phyloP scores from a whole-genome alignment of 1,284 basidiomycete species.

The Flammula alnicola region DNA sequence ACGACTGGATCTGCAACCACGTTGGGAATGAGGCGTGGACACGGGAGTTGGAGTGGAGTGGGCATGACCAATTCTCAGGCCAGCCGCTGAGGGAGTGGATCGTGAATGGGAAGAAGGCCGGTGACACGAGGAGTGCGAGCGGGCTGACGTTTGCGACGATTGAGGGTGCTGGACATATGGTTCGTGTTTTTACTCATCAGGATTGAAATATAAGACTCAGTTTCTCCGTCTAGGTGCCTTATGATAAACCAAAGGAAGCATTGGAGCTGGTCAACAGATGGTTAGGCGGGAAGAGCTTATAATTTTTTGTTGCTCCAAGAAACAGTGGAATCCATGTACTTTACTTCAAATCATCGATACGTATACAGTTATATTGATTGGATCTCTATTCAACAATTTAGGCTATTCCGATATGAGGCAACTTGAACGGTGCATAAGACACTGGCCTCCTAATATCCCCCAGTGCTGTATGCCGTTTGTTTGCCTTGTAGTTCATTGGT shows the following conservation, averaged over 20 bases:
- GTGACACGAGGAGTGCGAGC: slow-evolving; percentile 57
- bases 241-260: slow-evolving; percentile 14
- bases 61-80: slow-evolving; percentile 53
- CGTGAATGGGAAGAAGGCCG: slow-evolving; percentile 53
- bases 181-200: neutral
- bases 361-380: no score
- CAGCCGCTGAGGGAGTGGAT: slow-evolving; percentile 63
- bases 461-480: no score
- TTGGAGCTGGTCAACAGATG: slow-evolving; percentile 15
- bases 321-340: no score
- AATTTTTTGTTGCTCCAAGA: no score
- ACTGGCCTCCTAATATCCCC: no score
- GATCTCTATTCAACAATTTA: no score
- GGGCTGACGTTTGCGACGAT: slow-evolving; percentile 69
- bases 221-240: slow-evolving; percentile 3
- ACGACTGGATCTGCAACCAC: slow-evolving; percentile 59
- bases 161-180: slow-evolving; percentile 42
- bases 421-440: no score
- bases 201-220: neutral
- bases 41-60: slow-evolving; percentile 63
- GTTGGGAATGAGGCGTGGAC: slow-evolving; percentile 63
- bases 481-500: no score
- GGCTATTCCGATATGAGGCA: no score
- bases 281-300: slow-evolving; percentile 4
- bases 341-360: no score